Conservation (phyloP, 148 eudicot species). For the Heliosperma pusillum region DNA sequence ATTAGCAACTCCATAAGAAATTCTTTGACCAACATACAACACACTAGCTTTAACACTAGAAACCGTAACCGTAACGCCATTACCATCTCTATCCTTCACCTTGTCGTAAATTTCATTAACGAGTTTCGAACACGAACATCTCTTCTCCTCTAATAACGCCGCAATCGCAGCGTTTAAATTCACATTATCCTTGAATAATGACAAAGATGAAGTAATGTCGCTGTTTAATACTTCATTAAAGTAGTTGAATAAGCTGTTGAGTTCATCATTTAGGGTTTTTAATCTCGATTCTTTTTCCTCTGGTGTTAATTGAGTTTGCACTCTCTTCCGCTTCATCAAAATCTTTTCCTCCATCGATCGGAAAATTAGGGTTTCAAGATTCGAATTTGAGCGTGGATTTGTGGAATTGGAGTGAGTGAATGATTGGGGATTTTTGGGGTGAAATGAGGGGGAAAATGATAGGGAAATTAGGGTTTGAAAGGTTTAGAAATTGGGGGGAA, state of each 20-base stretch:
- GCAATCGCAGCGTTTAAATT: constrained; percentile 51
- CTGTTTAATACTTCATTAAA: constrained; percentile 41
- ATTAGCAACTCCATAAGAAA: constrained; percentile 52
- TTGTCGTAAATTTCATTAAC: constrained; percentile 50
- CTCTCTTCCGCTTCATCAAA: constrained; percentile 50
- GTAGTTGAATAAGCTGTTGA: constrained; percentile 44
- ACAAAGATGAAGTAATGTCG: not conserved
- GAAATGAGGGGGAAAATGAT: not conserved
- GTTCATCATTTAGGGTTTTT: constrained; percentile 42
- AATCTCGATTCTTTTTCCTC: constrained; percentile 49
- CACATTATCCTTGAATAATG: constrained; percentile 9
- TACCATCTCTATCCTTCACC: constrained; percentile 40
- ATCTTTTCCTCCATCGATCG: constrained; percentile 44
- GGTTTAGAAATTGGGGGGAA: not conserved
- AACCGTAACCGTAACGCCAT: constrained; percentile 39
- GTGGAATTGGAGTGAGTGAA: not conserved
- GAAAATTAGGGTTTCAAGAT: constrained; percentile 15
- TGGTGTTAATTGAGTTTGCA: not conserved
- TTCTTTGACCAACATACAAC: constrained; percentile 67
- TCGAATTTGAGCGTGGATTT: not conserved
- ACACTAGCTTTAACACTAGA: constrained; percentile 67
- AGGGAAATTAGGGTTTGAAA: not conserved
- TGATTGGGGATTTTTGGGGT: not conserved
- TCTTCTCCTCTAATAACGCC: constrained; percentile 71
- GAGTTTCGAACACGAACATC: constrained; percentile 50